phyloP scores from a whole-genome alignment of 2,329 filamentous ascomycete species.

The Botryosphaeria dothidea region DNA sequence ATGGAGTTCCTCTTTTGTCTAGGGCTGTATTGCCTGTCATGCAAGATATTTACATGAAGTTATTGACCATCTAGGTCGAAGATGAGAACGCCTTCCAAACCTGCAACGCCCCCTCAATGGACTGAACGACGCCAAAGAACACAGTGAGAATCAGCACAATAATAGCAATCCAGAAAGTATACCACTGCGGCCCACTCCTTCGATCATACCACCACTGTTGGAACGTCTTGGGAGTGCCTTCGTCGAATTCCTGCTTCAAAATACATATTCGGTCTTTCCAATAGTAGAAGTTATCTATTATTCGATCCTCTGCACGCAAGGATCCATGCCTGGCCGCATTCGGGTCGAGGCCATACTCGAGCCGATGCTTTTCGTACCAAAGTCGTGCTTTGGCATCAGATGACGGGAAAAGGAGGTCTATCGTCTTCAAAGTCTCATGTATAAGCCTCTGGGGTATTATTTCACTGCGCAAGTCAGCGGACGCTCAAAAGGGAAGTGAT shows the following conservation, averaged over 20 bases:
- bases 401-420: conserved; percentile 41
- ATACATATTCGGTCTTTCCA: conserved; percentile 48
- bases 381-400: conserved; percentile 25
- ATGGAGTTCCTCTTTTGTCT: neutral
- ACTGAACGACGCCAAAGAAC: conserved; percentile 47
- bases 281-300: conserved; percentile 35
- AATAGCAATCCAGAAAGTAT: conserved; percentile 50
- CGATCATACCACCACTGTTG: conserved; percentile 48
- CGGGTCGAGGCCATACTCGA: conserved; percentile 28
- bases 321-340: conserved; percentile 30
- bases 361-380: conserved; percentile 27
- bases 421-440: conserved; percentile 41
- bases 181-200: conserved; percentile 47
- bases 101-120: conserved; percentile 45
- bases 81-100: conserved; percentile 28
- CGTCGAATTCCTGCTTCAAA: conserved; percentile 46
- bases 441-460: conserved; percentile 34
- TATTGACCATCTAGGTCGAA: neutral
- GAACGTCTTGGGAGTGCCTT: conserved; percentile 37
- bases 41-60: neutral
- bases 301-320: conserved; percentile 35
- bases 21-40: neutral
- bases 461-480: conserved; percentile 22
- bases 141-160: conserved; percentile 36
- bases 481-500: neutral